Evolutionary conservation across 2,329 filamentous ascomycete species (phyloP), one percentile per base, ranked within the genome.

Genomic region (Helotiales sp.): DNA sequence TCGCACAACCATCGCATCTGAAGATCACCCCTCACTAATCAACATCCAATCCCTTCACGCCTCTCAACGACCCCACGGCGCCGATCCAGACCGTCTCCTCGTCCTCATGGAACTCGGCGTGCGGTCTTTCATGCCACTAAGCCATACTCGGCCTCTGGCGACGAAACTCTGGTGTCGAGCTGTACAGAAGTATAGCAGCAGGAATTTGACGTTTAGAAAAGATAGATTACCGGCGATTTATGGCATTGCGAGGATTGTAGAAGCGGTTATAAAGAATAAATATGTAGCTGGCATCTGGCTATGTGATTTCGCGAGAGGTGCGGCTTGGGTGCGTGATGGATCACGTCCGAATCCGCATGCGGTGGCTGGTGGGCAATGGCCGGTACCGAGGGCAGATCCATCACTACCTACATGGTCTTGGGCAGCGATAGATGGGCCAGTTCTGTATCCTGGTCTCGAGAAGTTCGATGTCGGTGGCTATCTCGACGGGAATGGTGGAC

Each of bases 1-100:
- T 28, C 50, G 50, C 50, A 54, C 50, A 34, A 28, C 50, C 26
- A 54, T 54, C 8, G 50, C 50, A 54, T 54, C 50, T 6, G 50
- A 54, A 54, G 26, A 32, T 17, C 26, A 54, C 15, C 50, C 50
- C n/a, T 34, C 28, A 8, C 32, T 54, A 28, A 54, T 54, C 15
- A 32, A 50, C 47, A 11, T 50, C 1, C 47, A 50, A 28, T 15
- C 13, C 13, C 47, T 50, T 11, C 22, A 28, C 11, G 22, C 47
- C 1, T 50, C 47, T n/a, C 10, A 22, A 13, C 47, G 47, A 13
- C 47, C 47, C 3, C 47, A 50, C 24, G 47, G 47, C 24, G 24
- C 50, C 20, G 30, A 54, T 20, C 30, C 50, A 28, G 50, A 54
- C n/a, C 15, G 30, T 2, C 17, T 32, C 28, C n/a, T 54, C 8